Evolutionary conservation across 2,329 filamentous ascomycete genomes (phyloP).

Genomic region (Aspergillus quadricinctus): DNA sequence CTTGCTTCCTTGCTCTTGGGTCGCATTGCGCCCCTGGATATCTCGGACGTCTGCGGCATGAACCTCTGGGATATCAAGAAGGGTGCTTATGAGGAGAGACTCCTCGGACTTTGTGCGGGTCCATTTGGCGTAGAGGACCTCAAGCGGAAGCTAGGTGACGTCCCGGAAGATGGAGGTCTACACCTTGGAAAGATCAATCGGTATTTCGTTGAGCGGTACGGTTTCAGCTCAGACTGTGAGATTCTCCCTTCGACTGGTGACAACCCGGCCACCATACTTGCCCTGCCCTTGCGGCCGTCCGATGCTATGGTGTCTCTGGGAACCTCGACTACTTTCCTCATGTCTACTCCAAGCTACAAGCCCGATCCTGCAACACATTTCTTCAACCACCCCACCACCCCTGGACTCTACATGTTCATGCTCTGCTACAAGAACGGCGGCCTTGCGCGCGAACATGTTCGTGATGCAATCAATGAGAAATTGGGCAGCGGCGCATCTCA

Average conservation of each 20-base stretch:
- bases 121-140: conserved; percentile 60
- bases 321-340: conserved; percentile 94
- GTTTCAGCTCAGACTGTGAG: conserved; percentile 69
- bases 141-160: conserved; percentile 72
- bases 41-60: conserved; percentile 93
- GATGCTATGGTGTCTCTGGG: conserved; percentile 94
- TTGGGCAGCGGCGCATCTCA: conserved; percentile 45
- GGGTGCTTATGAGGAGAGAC: conserved; percentile 66
- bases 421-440: conserved; percentile 99
- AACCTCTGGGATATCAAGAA: conserved; percentile 88
- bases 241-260: conserved; percentile 90
- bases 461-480: conserved; percentile 66
- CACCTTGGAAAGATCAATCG: conserved; percentile 68
- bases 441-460: conserved; percentile 82
- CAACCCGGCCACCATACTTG: conserved; percentile 92
- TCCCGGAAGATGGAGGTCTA: conserved; percentile 74
- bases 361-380: conserved; percentile 92
- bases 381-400: conserved; percentile 93
- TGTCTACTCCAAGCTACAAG: conserved; percentile 89
- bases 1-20: conserved; percentile 87
- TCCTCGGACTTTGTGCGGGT: conserved; percentile 72
- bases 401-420: conserved; percentile 98
- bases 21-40: conserved; percentile 80
- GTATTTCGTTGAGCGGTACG: conserved; percentile 77
- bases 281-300: conserved; percentile 76